These are phyloP conservation scores for Suhomyces wounanorum DNA, from an alignment of 1,139 yeast species.

Conservation along the genomic window DNA sequence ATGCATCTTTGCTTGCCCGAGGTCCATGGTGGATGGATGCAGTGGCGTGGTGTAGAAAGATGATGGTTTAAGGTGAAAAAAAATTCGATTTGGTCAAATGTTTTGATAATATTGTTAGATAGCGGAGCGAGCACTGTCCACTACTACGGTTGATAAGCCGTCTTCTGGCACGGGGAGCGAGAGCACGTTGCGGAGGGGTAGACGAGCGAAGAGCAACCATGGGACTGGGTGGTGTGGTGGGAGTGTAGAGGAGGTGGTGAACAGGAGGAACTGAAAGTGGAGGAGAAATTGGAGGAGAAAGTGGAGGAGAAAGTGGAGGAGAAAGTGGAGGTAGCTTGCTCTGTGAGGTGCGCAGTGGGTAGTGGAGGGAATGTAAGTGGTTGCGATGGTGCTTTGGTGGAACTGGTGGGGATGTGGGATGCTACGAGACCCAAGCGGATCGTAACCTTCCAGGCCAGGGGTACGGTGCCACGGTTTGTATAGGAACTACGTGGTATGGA, in stretches of 20 bases:
- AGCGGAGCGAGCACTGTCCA: not conserved
- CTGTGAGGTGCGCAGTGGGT: too few relatives aligned
- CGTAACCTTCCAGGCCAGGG: too few relatives aligned
- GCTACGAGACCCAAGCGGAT: not conserved
- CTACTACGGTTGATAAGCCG: not conserved
- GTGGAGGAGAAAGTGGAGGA: not conserved
- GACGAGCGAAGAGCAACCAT: not conserved
- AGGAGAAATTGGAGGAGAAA: too few relatives aligned
- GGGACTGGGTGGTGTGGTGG: not conserved
- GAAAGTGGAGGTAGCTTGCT: not conserved
- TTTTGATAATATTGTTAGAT: slow-evolving; percentile 5
- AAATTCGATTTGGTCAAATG: slow-evolving; percentile 5
- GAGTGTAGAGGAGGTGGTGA: not conserved
- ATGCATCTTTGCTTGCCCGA: slow-evolving; percentile 4
- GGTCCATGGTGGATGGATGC: slow-evolving; percentile 5
- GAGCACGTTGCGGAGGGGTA: not conserved
- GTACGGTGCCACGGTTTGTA: too few relatives aligned
- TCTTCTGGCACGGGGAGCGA: not conserved
- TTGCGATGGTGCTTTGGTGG: too few relatives aligned
- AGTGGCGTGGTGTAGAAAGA: not conserved
- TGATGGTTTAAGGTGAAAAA: slow-evolving; percentile 1
- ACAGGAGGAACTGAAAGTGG: not conserved
- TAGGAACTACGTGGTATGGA: not conserved
- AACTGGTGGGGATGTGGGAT: not conserved
- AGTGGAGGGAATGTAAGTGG: too few relatives aligned